Conservation (phyloP, 306 rosid species). For the Rubus parviflorus region DNA sequence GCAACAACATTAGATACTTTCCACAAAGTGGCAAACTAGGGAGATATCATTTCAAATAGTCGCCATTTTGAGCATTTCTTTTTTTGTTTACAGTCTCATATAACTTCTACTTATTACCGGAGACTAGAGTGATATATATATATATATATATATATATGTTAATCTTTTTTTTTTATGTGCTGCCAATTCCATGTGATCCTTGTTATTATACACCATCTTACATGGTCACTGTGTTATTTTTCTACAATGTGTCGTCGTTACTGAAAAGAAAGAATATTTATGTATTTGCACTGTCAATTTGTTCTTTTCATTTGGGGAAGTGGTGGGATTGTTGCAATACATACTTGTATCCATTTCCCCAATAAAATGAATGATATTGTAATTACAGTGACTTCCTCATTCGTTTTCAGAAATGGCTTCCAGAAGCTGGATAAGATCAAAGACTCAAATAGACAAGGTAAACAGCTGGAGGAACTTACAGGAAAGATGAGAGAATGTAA, state of each 20-base stretch:
- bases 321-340: neutral
- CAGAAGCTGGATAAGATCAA: slow-evolving; percentile 94
- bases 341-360: neutral
- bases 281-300: neutral
- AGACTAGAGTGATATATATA: neutral
- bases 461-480: slow-evolving; percentile 92
- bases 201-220: neutral
- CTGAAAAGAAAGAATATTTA: neutral
- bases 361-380: neutral
- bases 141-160: neutral
- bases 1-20: neutral
- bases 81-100: neutral
- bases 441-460: slow-evolving; percentile 90
- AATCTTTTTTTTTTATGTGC: neutral
- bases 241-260: neutral
- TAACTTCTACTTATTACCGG: neutral
- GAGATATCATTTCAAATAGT: neutral
- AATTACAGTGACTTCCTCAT: slow-evolving; percentile 7
- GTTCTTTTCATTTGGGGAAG: neutral
- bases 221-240: neutral
- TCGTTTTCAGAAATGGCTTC: slow-evolving; percentile 82
- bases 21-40: neutral
- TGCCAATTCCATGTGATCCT: neutral
- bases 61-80: neutral
- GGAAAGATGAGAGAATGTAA: slow-evolving; percentile 96